Conservation (phyloP, 1,284 basidiomycete genomes). For the Ustilago shanxiensis region DNA sequence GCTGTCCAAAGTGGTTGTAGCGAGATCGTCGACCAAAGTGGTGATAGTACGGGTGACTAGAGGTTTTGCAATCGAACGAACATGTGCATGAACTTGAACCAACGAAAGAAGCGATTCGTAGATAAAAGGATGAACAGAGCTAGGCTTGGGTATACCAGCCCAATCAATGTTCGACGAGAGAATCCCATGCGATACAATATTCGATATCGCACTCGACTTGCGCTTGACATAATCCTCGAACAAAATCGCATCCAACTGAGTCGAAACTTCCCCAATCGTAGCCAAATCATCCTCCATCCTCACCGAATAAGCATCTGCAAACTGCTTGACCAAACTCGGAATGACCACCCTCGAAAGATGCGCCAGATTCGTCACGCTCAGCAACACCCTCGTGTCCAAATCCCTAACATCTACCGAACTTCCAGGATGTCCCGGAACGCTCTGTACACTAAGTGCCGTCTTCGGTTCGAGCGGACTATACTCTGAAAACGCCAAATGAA, state of each 20-base stretch:
- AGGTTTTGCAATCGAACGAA: slow-evolving; percentile 80
- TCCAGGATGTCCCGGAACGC: slow-evolving; percentile 38
- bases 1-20: slow-evolving; percentile 82
- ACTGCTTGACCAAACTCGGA: slow-evolving; percentile 83
- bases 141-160: slow-evolving; percentile 88
- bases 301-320: slow-evolving; percentile 82
- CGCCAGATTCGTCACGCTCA: slow-evolving; percentile 90
- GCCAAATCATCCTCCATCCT: slow-evolving; percentile 83
- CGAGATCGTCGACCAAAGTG: slow-evolving; percentile 84
- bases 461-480: slow-evolving; percentile 61
- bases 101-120: slow-evolving; percentile 88
- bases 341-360: slow-evolving; percentile 80
- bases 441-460: slow-evolving; percentile 45
- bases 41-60: slow-evolving; percentile 86
- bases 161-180: slow-evolving; percentile 86
- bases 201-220: slow-evolving; percentile 78
- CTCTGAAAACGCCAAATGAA: slow-evolving; percentile 80
- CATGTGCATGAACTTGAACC: slow-evolving; percentile 91
- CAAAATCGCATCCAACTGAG: slow-evolving; percentile 85
- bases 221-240: slow-evolving; percentile 88
- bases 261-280: slow-evolving; percentile 82
- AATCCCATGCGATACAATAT: slow-evolving; percentile 83
- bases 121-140: slow-evolving; percentile 89
- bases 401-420: slow-evolving; percentile 67
- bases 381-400: slow-evolving; percentile 82